Conservation (phyloP, 1,284 basidiomycete genomes). For the Cerrena zonata region DNA sequence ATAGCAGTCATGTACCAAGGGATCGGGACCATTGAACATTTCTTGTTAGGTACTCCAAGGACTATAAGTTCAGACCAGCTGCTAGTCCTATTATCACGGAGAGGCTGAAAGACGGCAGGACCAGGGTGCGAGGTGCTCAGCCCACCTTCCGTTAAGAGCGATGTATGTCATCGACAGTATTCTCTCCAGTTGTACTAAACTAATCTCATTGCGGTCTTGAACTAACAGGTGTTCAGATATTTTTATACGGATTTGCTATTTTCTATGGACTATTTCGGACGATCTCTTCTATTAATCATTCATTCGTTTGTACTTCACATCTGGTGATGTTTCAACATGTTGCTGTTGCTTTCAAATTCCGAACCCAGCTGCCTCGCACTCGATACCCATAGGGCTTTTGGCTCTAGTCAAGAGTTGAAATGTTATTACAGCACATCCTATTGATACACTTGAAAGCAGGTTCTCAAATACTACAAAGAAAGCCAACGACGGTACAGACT, state of each 20-base stretch:
- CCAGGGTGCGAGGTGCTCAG: conserved; percentile 48
- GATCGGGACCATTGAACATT: neutral
- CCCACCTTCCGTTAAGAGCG: conserved; percentile 23
- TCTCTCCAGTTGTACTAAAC: too few species aligned
- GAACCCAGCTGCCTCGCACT: too few species aligned
- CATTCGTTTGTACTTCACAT: neutral
- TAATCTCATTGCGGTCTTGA: too few species aligned
- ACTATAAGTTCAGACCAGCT: conserved; percentile 59
- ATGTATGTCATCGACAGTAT: too few species aligned
- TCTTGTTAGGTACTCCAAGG: conserved; percentile 54
- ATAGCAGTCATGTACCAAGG: neutral
- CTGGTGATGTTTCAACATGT: neutral
- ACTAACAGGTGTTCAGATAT: too few species aligned
- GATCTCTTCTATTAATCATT: neutral
- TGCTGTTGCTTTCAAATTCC: too few species aligned
- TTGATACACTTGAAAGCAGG: neutral
- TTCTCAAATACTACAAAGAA: conserved; percentile 38
- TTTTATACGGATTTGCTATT: neutral
- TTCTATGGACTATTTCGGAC: neutral
- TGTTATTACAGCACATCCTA: neutral
- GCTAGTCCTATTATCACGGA: conserved; percentile 66
- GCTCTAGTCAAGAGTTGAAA: too few species aligned
- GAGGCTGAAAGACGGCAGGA: conserved; percentile 50
- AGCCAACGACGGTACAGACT: conserved; percentile 65
- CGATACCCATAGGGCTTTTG: too few species aligned